Evolutionary conservation across 441 rosid species (phyloP).

Genomic region (Hypseocharis bilobata): DNA sequence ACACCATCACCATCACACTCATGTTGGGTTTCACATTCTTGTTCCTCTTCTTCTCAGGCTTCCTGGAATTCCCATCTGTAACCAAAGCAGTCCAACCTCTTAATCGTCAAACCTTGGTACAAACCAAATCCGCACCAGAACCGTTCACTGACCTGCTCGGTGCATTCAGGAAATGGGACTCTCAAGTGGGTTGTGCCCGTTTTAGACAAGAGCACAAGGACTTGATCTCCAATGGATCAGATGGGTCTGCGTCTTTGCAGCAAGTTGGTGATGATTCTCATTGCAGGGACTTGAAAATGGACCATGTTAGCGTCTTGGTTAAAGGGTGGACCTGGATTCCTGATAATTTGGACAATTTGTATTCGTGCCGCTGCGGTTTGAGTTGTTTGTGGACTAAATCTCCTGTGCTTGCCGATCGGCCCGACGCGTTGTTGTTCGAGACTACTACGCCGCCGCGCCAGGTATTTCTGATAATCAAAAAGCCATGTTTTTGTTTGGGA

Average conservation of each 20-base stretch:
- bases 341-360: constrained; percentile 78
- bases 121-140: constrained; percentile 22
- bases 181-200: constrained; percentile 63
- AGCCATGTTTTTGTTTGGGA: neutral
- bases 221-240: constrained; percentile 28
- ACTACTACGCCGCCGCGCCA: constrained; percentile 61
- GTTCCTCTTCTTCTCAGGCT: constrained; percentile 62
- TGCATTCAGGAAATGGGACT: constrained; percentile 67
- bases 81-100: constrained; percentile 28
- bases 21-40: constrained; percentile 54
- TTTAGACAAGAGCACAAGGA: constrained; percentile 38
- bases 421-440: constrained; percentile 77
- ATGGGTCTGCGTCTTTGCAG: constrained; percentile 52
- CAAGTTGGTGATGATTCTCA: constrained; percentile 29
- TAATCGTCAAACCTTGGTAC: neutral
- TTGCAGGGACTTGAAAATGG: constrained; percentile 50
- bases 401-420: constrained; percentile 63
- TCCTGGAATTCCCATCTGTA: constrained; percentile 59
- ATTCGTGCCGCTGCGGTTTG: constrained; percentile 71
- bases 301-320: constrained; percentile 58
- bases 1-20: constrained; percentile 36
- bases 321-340: constrained; percentile 98
- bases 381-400: constrained; percentile 96
- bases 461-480: constrained; percentile 29
- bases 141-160: constrained; percentile 48